Base-by-base conservation (phyloP, 1,284 basidiomycete species). In the Fomes fomentarius region DNA sequence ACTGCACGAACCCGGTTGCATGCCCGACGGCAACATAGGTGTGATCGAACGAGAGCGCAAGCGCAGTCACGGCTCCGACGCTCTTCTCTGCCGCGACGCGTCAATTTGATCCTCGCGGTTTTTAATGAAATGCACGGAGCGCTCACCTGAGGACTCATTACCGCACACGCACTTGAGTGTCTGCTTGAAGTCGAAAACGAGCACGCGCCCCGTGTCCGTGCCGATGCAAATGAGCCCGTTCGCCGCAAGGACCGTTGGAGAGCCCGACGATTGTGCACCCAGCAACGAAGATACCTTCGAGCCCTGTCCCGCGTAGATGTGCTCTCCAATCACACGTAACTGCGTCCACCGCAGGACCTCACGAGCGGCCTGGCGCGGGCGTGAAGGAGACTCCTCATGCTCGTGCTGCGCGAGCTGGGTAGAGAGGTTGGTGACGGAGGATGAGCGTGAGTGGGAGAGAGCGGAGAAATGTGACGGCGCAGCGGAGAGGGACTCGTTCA, bases 11-110 rank as follows among this genome's bases (percentile, higher is more conserved):
- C 1, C 97, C 97, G 2, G 81, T 83, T 0, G 85, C 79, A 70
- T 98, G 94, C 0, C 97, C 97, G 1, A 91, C 89, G 0, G 91
- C 96, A 44, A 98, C 76, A 69, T 87, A 98, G 0, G 96, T 96
- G 64, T 95, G 93, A 67, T 99, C 97, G 60, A 93, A 87, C 3
- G 96, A 98, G 46, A 99, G 77, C 2, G 94, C 88, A 4, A 99
- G 73, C 1, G 95, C 90, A 6, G 94, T 97, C 15, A 97, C 93
- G n/a, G 91, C 72, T 14, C 94, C 94, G 15, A 87, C 76, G 10
- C 76, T 71, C 64, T 76, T 83, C 42, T 77, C 87, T 90, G 69
- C 54, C 54, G 37, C 22, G 30, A 37, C 28, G 8, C 56, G 38
- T 49, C 48, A 56, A 46, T 6, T 12, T 12, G 28, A 28, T 31